Evolutionary conservation across 768 basidiomycete species (phyloP).

Genomic region (Gloeopeniophorella convolvens): DNA sequence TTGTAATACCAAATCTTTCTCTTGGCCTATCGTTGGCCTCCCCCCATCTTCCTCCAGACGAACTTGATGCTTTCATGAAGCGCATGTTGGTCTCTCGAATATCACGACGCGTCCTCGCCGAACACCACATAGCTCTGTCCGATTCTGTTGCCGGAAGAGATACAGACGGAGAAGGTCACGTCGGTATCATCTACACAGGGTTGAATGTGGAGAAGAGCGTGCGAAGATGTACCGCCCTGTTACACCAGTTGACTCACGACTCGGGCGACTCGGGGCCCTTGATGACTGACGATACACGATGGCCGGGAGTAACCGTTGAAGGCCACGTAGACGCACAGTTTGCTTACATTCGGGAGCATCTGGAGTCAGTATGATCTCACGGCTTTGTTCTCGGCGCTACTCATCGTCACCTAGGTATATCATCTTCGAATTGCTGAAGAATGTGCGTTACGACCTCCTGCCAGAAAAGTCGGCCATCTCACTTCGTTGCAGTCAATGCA

Average conservation of each 20-base stretch:
- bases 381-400: neutral
- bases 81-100: conserved; percentile 90
- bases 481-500: conserved; percentile 52
- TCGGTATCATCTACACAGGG: conserved; percentile 80
- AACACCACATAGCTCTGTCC: conserved; percentile 84
- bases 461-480: neutral
- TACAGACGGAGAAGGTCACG: conserved; percentile 39
- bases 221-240: conserved; percentile 54
- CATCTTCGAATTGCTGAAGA: conserved; percentile 84
- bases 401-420: conserved; percentile 52
- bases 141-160: conserved; percentile 38
- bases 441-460: conserved; percentile 43
- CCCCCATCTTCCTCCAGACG: conserved; percentile 67
- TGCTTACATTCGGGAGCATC: conserved; percentile 80
- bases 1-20: conserved; percentile 74
- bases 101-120: conserved; percentile 80
- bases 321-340: conserved; percentile 67
- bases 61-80: conserved; percentile 80
- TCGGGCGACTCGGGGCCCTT: conserved; percentile 33
- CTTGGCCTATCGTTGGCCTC: conserved; percentile 84
- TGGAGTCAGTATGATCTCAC: conserved; percentile 51
- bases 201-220: conserved; percentile 66
- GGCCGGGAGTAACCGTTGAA: conserved; percentile 65
- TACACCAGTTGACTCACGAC: conserved; percentile 43
- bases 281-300: conserved; percentile 28